phyloP scores from a whole-genome alignment of 2,329 filamentous ascomycete genomes.

The Fusarium nematophilum region DNA sequence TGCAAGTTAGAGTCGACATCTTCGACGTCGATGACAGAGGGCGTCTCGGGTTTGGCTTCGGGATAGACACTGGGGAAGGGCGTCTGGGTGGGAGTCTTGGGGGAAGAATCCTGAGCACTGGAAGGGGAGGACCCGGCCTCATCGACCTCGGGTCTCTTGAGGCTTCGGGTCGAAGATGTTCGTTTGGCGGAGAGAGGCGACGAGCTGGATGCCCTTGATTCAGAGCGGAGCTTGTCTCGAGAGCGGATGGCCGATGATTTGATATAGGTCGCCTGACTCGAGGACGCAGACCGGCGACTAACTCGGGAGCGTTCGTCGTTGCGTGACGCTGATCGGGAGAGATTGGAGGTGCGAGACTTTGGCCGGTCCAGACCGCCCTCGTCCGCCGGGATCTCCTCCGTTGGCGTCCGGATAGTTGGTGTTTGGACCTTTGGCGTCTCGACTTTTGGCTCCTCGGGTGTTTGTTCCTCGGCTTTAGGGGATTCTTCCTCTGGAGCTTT shows the following conservation, averaged over 20 bases:
- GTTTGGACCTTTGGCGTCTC: slow-evolving; percentile 19
- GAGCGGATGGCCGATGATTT: slow-evolving; percentile 51
- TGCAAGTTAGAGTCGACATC: slow-evolving; percentile 47
- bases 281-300: slow-evolving; percentile 65
- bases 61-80: slow-evolving; percentile 61
- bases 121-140: slow-evolving; percentile 60
- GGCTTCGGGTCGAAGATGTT: slow-evolving; percentile 52
- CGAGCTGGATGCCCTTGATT: slow-evolving; percentile 49
- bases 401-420: slow-evolving; percentile 28
- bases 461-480: too few relatives aligned
- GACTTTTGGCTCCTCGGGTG: slow-evolving; percentile 10
- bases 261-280: slow-evolving; percentile 68
- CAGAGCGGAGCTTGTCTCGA: slow-evolving; percentile 51
- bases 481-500: slow-evolving; percentile 44
- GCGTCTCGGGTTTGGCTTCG: slow-evolving; percentile 52
- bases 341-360: slow-evolving; percentile 58
- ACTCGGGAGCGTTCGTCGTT: slow-evolving; percentile 64
- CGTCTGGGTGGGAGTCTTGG: slow-evolving; percentile 69
- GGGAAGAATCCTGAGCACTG: slow-evolving; percentile 66
- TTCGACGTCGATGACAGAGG: slow-evolving; percentile 51
- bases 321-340: slow-evolving; percentile 58
- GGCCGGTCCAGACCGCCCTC: slow-evolving; percentile 50
- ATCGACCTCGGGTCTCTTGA: slow-evolving; percentile 52
- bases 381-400: slow-evolving; percentile 22
- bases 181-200: slow-evolving; percentile 51